Evolutionary conservation across 2,329 filamentous ascomycete species (phyloP), one percentile per base, ranked within the genome.

Genomic region (Talaromyces marneffei): DNA sequence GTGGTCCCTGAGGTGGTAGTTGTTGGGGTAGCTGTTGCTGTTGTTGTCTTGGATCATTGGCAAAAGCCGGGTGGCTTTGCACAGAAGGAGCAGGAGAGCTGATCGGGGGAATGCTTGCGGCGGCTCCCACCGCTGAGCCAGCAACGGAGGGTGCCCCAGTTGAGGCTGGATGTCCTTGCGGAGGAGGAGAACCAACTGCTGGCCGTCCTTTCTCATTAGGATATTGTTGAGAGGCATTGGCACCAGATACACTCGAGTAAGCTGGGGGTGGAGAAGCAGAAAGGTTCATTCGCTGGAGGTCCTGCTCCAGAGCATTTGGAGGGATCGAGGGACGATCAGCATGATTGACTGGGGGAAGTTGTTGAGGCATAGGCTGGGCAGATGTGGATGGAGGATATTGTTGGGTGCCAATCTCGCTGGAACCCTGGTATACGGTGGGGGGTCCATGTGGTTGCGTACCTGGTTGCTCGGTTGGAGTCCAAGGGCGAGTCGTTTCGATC

Each of bases 381-480:
- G 71, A 66, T 50, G 64, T 65, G 58, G 67, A 68, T 61, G 65
- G 62, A 56, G 39, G 64, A 52, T 75, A 82, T 33, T 66, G 82
- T 75, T 66, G 61, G 37, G 65, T 65, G 5, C 92, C 86, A 53
- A 63, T 55, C 64, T 90, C 87, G 65, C 87, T 88, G 57, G 85
- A 84, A 6, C 94, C 94, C 76, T 97, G 93, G 68, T 97, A 97
- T 1, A 96, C 89, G 0, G 90, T 92, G 0, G 93, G 92, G 31
- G 92, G 92, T 0, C 92, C 92, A 77, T 96, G 91, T 4, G 91
- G 91, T 57, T 92, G 88, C 64, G 87, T 88, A 33, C 91, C 92
- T 1, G 92, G 92, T 61, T 87, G 83, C 73, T 99, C 94, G 2
- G 94, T 97, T 0, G 94, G 94, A 9, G 93, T 97, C 94, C 93